Evolutionary conservation across 2,329 filamentous ascomycete genomes (phyloP).

Genomic region (Cryphonectria japonica): DNA sequence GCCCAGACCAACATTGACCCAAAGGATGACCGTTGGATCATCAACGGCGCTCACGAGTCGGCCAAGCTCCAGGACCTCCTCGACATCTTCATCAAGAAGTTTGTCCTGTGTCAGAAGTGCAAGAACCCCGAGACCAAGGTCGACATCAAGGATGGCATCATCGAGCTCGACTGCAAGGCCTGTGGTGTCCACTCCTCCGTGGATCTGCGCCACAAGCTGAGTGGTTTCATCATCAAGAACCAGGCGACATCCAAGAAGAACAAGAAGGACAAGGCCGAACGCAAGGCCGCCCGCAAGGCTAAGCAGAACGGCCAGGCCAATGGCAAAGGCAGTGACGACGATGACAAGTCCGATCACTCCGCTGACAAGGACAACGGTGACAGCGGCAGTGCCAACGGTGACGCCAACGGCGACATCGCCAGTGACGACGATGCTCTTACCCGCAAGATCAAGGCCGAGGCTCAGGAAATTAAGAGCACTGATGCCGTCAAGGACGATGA

Average conservation of each 20-base stretch:
- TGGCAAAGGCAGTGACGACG: slow-evolving; percentile 57
- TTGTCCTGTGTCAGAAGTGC: slow-evolving; percentile 99
- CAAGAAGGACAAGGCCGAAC: slow-evolving; percentile 94
- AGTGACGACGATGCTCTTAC: slow-evolving; percentile 83
- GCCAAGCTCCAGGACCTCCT: slow-evolving; percentile 97
- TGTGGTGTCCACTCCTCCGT: slow-evolving; percentile 93
- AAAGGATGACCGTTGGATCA: slow-evolving; percentile 98
- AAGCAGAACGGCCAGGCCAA: slow-evolving; percentile 73
- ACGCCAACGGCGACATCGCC: slow-evolving; percentile 65
- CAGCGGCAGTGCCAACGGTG: slow-evolving; percentile 54
- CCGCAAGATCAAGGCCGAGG: slow-evolving; percentile 73
- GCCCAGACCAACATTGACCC: slow-evolving; percentile 98
- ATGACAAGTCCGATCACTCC: slow-evolving; percentile 56
- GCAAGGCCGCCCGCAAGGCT: slow-evolving; percentile 89
- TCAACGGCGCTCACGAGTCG: slow-evolving; percentile 97
- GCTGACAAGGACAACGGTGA: slow-evolving; percentile 53
- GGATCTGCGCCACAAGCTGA: slow-evolving; percentile 92
- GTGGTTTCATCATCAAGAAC: slow-evolving; percentile 89
- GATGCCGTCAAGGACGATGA: slow-evolving; percentile 75
- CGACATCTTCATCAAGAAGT: slow-evolving; percentile 97
- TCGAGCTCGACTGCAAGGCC: slow-evolving; percentile 96
- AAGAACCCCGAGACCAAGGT: slow-evolving; percentile 99
- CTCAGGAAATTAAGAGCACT: slow-evolving; percentile 51
- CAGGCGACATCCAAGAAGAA: slow-evolving; percentile 83
- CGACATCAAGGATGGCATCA: slow-evolving; percentile 89